A percentile compares a stretch with the other conserved stretches of the same genome.
Conservation (phyloP, 2,329 filamentous ascomycete genomes). For the Neopestalotiopsis clavispora region DNA sequence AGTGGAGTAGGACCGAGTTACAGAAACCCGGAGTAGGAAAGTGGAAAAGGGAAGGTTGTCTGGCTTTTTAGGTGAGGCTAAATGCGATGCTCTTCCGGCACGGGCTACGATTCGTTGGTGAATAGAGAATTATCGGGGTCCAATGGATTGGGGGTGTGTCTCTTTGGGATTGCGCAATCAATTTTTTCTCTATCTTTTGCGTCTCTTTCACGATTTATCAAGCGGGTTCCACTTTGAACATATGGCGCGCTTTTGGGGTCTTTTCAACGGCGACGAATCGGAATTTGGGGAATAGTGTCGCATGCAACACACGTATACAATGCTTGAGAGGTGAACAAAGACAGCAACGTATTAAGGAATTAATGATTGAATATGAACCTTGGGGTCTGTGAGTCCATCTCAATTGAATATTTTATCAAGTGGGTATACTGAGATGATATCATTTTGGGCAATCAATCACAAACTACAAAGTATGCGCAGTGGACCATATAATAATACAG, state of each 20-base stretch:
- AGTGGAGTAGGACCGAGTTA: conserved; percentile 2
- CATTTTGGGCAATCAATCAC: background rate
- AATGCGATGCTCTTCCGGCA: conserved; percentile 11
- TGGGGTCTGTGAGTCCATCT: background rate
- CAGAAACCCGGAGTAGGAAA: conserved; percentile 6
- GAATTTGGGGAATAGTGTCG: background rate
- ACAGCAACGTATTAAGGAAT: background rate
- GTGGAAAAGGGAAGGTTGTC: conserved; percentile 6
- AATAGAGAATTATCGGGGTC: background rate
- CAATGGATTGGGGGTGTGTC: conserved; percentile 3
- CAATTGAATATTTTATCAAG: background rate
- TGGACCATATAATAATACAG: too few relatives aligned
- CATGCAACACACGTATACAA: background rate
- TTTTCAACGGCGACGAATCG: background rate
- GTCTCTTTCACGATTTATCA: background rate
- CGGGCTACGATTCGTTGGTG: conserved; percentile 7
- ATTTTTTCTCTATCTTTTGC: background rate
- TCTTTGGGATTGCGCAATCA: background rate
- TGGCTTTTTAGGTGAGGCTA: conserved; percentile 12
- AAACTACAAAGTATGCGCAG: too few relatives aligned
- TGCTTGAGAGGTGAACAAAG: background rate
- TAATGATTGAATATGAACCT: too few relatives aligned
- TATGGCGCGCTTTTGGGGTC: background rate
- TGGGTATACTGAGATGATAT: background rate
- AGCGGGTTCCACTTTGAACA: background rate